Evolutionary conservation across 139 green algal genomes (phyloP).

Genomic region (Tetradesmus lagerheimii): DNA sequence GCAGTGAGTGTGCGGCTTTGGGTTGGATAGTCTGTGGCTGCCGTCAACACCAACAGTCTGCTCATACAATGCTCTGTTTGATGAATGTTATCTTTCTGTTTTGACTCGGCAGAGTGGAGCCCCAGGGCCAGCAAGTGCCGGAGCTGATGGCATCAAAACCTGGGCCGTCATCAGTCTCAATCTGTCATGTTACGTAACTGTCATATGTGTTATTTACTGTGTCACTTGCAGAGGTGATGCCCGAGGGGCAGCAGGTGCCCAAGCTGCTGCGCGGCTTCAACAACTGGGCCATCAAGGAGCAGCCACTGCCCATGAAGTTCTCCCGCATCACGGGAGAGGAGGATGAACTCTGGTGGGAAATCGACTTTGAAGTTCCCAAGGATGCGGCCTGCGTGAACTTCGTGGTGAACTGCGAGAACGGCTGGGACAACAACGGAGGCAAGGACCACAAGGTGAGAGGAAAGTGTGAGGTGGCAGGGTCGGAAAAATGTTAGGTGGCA

Average conservation of each 20-base stretch:
- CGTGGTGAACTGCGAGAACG: conserved; percentile 78
- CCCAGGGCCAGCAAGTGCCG: conserved; percentile 42
- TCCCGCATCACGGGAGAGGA: neutral
- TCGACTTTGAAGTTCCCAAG: conserved; percentile 59
- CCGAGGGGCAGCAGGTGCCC: conserved; percentile 44
- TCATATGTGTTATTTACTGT: neutral
- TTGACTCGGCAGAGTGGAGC: neutral
- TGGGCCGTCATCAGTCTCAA: conserved; percentile 56
- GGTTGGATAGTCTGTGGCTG: no score
- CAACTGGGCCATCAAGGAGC: conserved; percentile 65
- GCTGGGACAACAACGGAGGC: conserved; percentile 87
- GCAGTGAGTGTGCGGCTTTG: no score
- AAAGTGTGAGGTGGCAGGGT: neutral
- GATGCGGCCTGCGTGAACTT: conserved; percentile 78
- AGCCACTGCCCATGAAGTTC: conserved; percentile 36
- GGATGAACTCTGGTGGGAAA: conserved; percentile 76
- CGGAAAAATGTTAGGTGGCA: neutral
- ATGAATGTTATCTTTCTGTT: neutral
- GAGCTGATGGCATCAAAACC: conserved; percentile 80
- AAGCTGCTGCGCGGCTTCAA: conserved; percentile 82
- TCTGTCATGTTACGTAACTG: neutral
- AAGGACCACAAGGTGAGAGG: conserved; percentile 51
- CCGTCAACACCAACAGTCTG: no score
- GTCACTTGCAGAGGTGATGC: neutral
- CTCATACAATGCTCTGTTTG: no score